Conservation (phyloP, 306 rosid genomes). For the Vigna trinervia region DNA sequence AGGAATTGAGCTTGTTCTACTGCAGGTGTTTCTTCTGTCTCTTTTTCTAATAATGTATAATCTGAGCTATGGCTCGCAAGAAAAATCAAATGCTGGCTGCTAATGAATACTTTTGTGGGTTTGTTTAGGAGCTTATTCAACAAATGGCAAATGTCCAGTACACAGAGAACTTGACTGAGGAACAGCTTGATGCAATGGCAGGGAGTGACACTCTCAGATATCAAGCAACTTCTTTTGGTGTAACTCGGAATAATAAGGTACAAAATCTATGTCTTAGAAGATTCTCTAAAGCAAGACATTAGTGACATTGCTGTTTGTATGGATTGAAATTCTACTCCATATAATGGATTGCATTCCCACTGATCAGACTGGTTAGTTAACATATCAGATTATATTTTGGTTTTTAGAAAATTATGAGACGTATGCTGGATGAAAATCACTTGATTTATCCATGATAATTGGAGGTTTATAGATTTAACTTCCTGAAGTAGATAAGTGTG, state of each 20-base stretch:
- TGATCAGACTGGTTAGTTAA: conserved; percentile 8
- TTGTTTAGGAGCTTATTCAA: conserved; percentile 88
- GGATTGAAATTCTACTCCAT: conserved; percentile 26
- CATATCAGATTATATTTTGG: conserved; percentile 10
- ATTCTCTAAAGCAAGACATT: conserved; percentile 22
- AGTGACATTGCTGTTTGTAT: conserved; percentile 2
- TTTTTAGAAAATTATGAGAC: conserved; percentile 4
- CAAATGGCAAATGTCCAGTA: conserved; percentile 99
- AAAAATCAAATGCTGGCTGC: conserved; percentile 24
- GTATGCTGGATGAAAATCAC: background rate
- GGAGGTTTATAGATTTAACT: conserved; percentile 16
- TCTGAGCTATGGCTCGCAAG: background rate
- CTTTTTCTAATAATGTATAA: conserved; percentile 4
- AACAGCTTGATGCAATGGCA: conserved; percentile 97
- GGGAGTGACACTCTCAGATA: conserved; percentile 97
- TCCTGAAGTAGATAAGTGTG: background rate
- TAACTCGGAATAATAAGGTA: conserved; percentile 95
- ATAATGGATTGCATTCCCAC: background rate
- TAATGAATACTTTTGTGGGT: conserved; percentile 38
- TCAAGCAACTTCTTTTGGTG: conserved; percentile 95
- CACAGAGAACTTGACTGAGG: conserved; percentile 96
- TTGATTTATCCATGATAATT: conserved; percentile 23
- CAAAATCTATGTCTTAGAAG: background rate
- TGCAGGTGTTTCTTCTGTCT: conserved; percentile 69
- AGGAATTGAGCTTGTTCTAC: conserved; percentile 94